Evolutionary conservation across 2,329 filamentous ascomycete genomes (phyloP).

Genomic region (Furcasterigmium sp.): DNA sequence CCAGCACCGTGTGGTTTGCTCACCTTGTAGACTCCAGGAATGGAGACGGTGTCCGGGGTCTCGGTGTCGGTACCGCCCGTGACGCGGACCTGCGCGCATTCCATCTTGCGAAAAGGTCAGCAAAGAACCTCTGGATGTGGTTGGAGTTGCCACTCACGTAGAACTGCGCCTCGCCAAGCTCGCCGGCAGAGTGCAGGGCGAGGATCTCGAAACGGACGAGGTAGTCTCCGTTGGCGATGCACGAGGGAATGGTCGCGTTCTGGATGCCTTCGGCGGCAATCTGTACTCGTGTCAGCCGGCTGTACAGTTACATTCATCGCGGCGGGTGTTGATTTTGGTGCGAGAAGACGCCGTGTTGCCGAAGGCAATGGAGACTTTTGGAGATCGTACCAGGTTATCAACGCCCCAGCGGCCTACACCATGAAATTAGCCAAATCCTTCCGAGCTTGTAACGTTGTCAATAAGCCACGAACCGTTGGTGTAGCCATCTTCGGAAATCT

Average conservation of each 20-base stretch:
- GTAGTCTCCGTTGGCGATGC: constrained; percentile 40
- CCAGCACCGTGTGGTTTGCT: no score
- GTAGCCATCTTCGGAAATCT: neutral
- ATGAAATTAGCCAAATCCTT: neutral
- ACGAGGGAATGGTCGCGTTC: constrained; percentile 30
- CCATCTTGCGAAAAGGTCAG: no score
- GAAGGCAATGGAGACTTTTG: neutral
- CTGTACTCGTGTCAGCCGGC: neutral
- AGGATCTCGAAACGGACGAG: constrained; percentile 44
- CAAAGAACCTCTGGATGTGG: no score
- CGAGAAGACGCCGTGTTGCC: no score
- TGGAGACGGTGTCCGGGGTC: constrained; percentile 26
- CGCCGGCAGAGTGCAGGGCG: constrained; percentile 35
- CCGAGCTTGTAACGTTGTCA: no score
- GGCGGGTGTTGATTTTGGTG: no score
- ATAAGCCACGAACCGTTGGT: neutral
- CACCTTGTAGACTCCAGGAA: constrained; percentile 31
- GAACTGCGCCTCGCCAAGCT: constrained; percentile 36
- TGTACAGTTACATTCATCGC: no score
- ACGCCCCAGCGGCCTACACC: neutral
- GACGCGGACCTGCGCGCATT: constrained; percentile 28
- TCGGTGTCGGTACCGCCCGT: constrained; percentile 24
- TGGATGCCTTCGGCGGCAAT: neutral
- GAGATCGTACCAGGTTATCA: neutral
- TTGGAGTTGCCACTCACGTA: no score